Evolutionary conservation across 169 alveolate genomes (phyloP).

Genomic region (Plasmodium knowlesi): DNA sequence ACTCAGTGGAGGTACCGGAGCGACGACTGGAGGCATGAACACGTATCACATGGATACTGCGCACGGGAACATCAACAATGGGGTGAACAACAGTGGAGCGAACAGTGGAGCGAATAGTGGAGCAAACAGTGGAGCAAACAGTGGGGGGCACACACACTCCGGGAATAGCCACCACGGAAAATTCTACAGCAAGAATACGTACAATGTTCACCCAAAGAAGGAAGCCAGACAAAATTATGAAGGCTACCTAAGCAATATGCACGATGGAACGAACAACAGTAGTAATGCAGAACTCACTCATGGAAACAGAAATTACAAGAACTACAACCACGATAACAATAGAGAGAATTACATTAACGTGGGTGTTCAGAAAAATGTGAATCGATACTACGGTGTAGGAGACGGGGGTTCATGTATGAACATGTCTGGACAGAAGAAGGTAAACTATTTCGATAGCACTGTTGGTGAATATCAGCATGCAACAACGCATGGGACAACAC

Average conservation of each 20-base stretch:
- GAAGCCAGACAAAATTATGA: conserved; percentile 26
- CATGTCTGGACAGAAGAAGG: neutral
- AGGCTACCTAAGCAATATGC: conserved; percentile 2
- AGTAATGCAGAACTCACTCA: neutral
- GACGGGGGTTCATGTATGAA: neutral
- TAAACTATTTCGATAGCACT: neutral
- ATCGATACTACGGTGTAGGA: neutral
- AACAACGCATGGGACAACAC: neutral
- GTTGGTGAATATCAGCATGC: neutral
- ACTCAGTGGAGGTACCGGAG: neutral
- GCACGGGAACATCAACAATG: neutral
- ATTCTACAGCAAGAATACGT: neutral
- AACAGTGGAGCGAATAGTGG: neutral
- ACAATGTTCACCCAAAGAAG: neutral
- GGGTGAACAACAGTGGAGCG: neutral
- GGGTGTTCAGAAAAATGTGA: neutral
- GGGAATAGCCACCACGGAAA: neutral
- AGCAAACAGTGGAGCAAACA: neutral
- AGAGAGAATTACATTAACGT: neutral
- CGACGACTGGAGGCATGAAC: neutral
- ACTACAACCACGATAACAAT: neutral
- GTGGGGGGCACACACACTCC: neutral
- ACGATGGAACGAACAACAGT: neutral
- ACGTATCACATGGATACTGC: neutral
- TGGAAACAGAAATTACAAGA: neutral